Base-by-base conservation (phyloP, 495 filamentous ascomycete genomes). In the Penicillium ucsense region DNA sequence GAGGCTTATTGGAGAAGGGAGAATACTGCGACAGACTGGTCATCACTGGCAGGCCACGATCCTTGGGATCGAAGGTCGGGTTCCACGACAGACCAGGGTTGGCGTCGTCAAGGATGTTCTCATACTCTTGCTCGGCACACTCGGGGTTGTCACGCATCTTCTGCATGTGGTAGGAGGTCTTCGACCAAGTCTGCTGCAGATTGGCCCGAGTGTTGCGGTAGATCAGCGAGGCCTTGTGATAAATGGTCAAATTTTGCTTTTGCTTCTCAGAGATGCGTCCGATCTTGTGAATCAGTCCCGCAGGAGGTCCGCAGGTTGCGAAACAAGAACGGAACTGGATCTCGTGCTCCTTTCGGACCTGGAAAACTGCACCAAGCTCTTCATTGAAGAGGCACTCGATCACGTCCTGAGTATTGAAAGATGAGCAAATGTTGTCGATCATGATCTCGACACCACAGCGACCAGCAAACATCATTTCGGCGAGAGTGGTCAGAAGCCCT, bases 381-480 rank as follows among this genome's bases (percentile, higher is more conserved):
- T 97, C 94, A 57, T 87, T 95, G 76, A 98, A 97, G 5, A 98
- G 76, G 1, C 84, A 77, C 45, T 85, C 79, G 3, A 94, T 65
- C 41, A 94, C 60, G 57, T 86, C 78, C 8, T 71, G 63, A 20
- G 82, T 66, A 40, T 83, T 72, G 45, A 68, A 72, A 12, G 61
- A 72, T 35, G 59, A 57, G 58, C 67, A 74, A 43, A 94, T 73
- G 37, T 73, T 77, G 60, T 95, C 90, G 50, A 96, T 68, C 77
- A 86, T 84, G 35, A 97, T 71, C 45, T 91, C 83, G 28, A 87
- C 78, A 49, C 94, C 94, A 56, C 89, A 94, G 38, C 92, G 82
- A 30, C 92, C 92, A 8, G 92, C 92, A 57, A 98, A 96, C 81
- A 95, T 94, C 92, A 97, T 97, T 64, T 98, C 92, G 8, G 81